phyloP scores from a whole-genome alignment of 108 stramenopile genomes.

The Aurantiochytrium sp. region DNA sequence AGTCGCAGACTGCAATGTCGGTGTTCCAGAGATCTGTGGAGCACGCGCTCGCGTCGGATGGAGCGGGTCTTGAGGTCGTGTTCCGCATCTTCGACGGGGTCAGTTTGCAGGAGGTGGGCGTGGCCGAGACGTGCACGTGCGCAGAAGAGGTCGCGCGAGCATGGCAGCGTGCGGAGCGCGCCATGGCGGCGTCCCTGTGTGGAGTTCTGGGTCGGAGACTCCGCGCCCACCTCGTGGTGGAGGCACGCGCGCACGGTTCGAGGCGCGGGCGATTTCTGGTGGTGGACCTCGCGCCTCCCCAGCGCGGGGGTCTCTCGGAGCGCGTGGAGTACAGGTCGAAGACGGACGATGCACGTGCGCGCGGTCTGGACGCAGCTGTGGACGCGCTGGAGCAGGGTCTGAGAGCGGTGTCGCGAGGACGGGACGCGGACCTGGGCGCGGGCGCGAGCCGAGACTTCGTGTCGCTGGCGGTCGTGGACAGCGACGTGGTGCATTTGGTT shows the following conservation, averaged over 20 bases:
- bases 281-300: not conserved
- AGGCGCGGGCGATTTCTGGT: not conserved
- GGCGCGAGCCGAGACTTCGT: too few relatives aligned
- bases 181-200: too few relatives aligned
- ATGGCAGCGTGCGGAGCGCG: not conserved
- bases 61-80: not conserved
- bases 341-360: not conserved
- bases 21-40: not conserved
- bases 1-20: not conserved
- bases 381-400: too few relatives aligned
- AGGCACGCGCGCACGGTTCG: not conserved
- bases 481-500: not conserved
- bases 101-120: not conserved
- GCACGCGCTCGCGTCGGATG: too few relatives aligned
- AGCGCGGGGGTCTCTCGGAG: not conserved
- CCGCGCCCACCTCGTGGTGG: too few relatives aligned
- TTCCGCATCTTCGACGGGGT: not conserved
- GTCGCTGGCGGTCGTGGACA: too few relatives aligned
- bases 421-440: too few relatives aligned
- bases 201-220: too few relatives aligned
- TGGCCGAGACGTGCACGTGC: not conserved
- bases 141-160: not conserved
- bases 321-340: not conserved
- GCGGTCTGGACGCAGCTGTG: not conserved
- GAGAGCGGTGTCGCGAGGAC: too few relatives aligned